Conservation (phyloP, 306 rosid genomes). For the Trifolium subterraneum region DNA sequence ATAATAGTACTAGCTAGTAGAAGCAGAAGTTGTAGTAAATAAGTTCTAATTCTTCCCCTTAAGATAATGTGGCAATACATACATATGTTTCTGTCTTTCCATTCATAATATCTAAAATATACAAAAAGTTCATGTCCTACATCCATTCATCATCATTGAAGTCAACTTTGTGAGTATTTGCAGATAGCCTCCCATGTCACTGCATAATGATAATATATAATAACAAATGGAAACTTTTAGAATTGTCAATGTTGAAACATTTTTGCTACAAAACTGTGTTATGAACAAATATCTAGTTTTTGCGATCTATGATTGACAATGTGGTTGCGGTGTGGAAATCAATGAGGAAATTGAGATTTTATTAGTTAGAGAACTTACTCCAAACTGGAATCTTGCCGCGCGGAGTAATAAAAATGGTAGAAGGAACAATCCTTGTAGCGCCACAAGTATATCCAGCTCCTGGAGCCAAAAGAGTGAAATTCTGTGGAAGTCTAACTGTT, state of each 20-base stretch:
- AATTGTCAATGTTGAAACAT: not conserved
- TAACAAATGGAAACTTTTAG: conserved; percentile 1
- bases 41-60: too few relatives aligned
- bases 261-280: not conserved
- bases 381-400: conserved; percentile 89
- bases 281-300: too few relatives aligned
- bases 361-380: conserved; percentile 56
- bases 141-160: too few relatives aligned
- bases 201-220: conserved; percentile 40
- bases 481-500: conserved; percentile 88
- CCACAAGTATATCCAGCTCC: conserved; percentile 93
- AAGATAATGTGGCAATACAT: too few relatives aligned
- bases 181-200: conserved; percentile 99
- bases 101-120: too few relatives aligned
- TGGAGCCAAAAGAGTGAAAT: conserved; percentile 85
- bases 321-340: not conserved
- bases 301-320: not conserved
- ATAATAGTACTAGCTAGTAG: too few relatives aligned
- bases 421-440: conserved; percentile 75
- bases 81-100: too few relatives aligned
- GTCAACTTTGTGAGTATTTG: conserved; percentile 68
- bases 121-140: too few relatives aligned
- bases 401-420: conserved; percentile 69
- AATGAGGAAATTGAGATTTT: conserved; percentile 1
- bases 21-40: too few relatives aligned